Base-by-base conservation (phyloP, 2,329 filamentous ascomycete genomes). In the Calonectria pauciramosa region DNA sequence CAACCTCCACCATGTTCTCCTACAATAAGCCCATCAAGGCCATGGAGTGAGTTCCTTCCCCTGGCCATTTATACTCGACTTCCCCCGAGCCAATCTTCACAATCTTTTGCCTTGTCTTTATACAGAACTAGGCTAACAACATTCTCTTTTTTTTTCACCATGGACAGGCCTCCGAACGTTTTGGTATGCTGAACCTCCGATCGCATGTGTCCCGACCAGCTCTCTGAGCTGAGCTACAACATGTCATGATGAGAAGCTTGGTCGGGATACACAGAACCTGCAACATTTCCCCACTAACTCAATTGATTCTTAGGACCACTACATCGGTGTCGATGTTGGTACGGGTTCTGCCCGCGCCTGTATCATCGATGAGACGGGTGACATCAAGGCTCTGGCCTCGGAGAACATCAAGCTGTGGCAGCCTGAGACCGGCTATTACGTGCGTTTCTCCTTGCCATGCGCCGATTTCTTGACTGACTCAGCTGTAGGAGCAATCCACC, bases 271-370 rank as follows among this genome's bases (percentile, higher is more conserved):
- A 59, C 11, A 14, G 41, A 14, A 36, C 66, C 38, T 60, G 18
- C 8, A 23, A 74, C 36, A 13, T 18, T 70, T 59, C 34, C 41
- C n/a, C 70, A 49, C 79, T 81, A 56, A 81, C 60, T 70, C 18
- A 16, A 67, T 52, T 36, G 34, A 28, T n/a, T 28, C 36, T 1
- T 75, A 92, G 86, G 89, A 92, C 75, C 89, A 93, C 80, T 93
- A 90, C 82, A 91, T 99, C 82, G 96, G 96, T 75, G 95, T 99
- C 80, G 97, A 99, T 87, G 96, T 99, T 66, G 97, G 97, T 68
- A 99, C 97, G 26, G 97, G 97, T 71, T 98, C 95, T 84, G 97
- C 96, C 49, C 92, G 97, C 83, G 97, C 97, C 70, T 99, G 97
- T 86, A 95, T 99, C 83, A 98, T 99, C 86, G 95, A 99, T 84